phyloP scores from a whole-genome alignment of 2,329 filamentous ascomycete genomes.

The Clonostachys byssicola region DNA sequence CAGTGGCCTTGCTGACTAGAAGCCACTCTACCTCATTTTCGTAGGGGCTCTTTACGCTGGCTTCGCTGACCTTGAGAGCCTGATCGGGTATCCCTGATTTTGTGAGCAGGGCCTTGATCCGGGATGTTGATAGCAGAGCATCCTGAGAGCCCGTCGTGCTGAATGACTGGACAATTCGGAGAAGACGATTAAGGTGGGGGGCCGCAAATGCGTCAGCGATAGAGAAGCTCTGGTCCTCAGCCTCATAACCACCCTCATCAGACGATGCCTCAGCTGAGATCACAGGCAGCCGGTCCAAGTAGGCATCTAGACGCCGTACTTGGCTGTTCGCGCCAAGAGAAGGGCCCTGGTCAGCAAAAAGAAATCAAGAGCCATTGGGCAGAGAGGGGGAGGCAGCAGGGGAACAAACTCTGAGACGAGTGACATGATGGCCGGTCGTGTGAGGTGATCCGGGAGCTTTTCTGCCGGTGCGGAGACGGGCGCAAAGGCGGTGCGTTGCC shows the following conservation, averaged over 20 bases:
- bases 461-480: not conserved
- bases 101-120: conserved; percentile 58
- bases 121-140: conserved; percentile 53
- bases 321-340: conserved; percentile 33
- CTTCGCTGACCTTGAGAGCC: conserved; percentile 22
- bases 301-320: conserved; percentile 59
- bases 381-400: not conserved
- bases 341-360: too few species aligned
- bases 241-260: conserved; percentile 26
- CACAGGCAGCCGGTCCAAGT: conserved; percentile 56
- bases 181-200: conserved; percentile 55
- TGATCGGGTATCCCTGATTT: conserved; percentile 51
- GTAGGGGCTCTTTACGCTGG: conserved; percentile 41
- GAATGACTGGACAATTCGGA: conserved; percentile 65
- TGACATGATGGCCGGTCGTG: conserved; percentile 26
- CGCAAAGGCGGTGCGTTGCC: too few species aligned
- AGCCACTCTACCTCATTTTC: conserved; percentile 87
- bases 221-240: conserved; percentile 23
- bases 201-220: conserved; percentile 40
- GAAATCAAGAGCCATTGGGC: not conserved
- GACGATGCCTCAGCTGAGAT: conserved; percentile 32
- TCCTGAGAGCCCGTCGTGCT: conserved; percentile 65
- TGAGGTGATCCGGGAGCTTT: not conserved
- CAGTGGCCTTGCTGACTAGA: conserved; percentile 82
- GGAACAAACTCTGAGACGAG: conserved; percentile 42